These are phyloP conservation scores for Serendipita sp. DNA, from an alignment of 768 basidiomycete species.

Conservation along the genomic window DNA sequence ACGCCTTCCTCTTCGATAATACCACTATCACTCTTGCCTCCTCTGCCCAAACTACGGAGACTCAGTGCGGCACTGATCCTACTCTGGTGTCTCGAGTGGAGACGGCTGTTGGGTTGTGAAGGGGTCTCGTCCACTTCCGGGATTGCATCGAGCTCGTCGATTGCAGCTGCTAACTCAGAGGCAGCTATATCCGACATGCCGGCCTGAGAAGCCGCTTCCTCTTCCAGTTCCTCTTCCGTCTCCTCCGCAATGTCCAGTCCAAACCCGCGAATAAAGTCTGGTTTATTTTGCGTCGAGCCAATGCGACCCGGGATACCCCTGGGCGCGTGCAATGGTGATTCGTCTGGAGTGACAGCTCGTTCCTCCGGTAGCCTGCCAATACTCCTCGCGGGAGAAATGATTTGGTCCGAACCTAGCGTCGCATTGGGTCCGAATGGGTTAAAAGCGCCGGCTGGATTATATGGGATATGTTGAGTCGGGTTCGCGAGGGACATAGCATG, in stretches of 20 bases:
- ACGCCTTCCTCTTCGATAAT: conserved; percentile 24
- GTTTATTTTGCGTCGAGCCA: conserved; percentile 31
- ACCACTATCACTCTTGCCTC: conserved; percentile 13
- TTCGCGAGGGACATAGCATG: conserved; percentile 62
- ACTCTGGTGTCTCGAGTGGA: conserved; percentile 58
- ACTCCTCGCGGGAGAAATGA: conserved; percentile 12
- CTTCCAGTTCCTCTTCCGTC: conserved; percentile 32
- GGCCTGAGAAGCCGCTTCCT: background rate
- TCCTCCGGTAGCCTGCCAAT: conserved; percentile 8
- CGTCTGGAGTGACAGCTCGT: background rate
- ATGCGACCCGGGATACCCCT: background rate
- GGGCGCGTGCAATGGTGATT: background rate
- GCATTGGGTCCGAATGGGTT: conserved; percentile 53
- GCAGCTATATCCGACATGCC: conserved; percentile 9
- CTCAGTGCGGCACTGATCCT: conserved; percentile 53
- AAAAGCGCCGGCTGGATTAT: conserved; percentile 28
- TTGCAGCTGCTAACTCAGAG: conserved; percentile 11
- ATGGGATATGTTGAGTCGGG: conserved; percentile 21
- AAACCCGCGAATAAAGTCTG: conserved; percentile 68
- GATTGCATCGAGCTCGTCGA: conserved; percentile 17
- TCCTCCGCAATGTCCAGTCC: conserved; percentile 68
- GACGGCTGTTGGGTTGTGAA: conserved; percentile 33
- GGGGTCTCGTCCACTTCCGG: conserved; percentile 27
- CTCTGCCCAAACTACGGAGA: conserved; percentile 37
- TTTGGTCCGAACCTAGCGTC: conserved; percentile 37